phyloP scores from a whole-genome alignment of 2,329 filamentous ascomycete genomes.

The Colletotrichum costaricense region DNA sequence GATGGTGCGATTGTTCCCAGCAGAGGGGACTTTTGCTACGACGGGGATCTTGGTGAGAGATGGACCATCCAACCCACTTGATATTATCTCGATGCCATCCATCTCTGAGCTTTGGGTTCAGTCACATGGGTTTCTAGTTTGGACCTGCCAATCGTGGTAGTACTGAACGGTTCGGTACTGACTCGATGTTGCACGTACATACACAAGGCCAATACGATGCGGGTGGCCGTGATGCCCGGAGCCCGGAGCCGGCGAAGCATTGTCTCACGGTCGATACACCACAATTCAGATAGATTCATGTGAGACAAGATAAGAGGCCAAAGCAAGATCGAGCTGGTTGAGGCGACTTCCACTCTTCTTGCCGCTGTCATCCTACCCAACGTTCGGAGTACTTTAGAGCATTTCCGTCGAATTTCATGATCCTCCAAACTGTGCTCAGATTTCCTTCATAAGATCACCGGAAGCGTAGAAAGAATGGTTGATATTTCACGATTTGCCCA shows the following conservation, averaged over 20 bases:
- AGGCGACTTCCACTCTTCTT: not conserved
- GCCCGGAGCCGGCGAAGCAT: not conserved
- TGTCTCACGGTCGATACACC: not conserved
- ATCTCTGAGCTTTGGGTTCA: not conserved
- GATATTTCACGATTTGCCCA: not conserved
- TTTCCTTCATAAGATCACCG: not conserved
- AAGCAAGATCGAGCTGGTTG: not conserved
- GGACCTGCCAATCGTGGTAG: not conserved
- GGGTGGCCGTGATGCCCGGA: not conserved
- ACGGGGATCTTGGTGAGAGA: not conserved
- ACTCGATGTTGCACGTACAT: not conserved
- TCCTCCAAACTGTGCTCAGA: not conserved
- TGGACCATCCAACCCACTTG: not conserved
- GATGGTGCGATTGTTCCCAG: not conserved
- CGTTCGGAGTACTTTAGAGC: not conserved
- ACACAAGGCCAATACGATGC: not conserved
- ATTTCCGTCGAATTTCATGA: not conserved
- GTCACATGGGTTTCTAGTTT: not conserved
- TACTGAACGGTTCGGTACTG: not conserved
- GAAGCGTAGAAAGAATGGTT: too few species aligned
- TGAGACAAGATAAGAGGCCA: not conserved
- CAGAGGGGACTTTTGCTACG: not conserved
- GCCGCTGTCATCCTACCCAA: not conserved
- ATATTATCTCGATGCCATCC: not conserved
- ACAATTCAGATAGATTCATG: not conserved